Percentiles rank a stretch among this genome's conserved stretches.
These are phyloP conservation scores for Candida smagusa DNA, from an alignment of 1,139 yeast genomes.

Conservation along the genomic window DNA sequence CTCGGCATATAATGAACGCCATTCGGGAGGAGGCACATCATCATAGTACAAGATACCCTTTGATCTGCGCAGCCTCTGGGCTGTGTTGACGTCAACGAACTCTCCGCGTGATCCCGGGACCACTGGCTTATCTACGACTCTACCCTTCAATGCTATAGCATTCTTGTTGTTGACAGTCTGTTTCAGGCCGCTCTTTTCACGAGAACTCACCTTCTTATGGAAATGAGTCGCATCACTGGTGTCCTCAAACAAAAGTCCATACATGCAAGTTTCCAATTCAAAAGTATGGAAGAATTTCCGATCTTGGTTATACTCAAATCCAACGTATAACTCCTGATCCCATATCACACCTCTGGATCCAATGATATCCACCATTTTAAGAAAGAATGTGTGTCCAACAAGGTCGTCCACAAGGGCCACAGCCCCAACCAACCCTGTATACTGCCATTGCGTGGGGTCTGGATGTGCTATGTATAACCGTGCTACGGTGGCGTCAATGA, in stretches of 20 bases:
- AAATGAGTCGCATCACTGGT: conserved; percentile 85
- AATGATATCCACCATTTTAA: conserved; percentile 79
- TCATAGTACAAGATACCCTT: conserved; percentile 71
- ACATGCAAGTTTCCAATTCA: conserved; percentile 86
- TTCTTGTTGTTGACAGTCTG: conserved; percentile 82
- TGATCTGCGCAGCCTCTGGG: conserved; percentile 53
- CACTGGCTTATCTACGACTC: conserved; percentile 31
- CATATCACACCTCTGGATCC: conserved; percentile 87
- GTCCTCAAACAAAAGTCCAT: conserved; percentile 89
- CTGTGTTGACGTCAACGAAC: conserved; percentile 44
- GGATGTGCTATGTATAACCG: conserved; percentile 89
- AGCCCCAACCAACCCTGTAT: conserved; percentile 89
- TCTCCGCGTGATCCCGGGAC: conserved; percentile 77
- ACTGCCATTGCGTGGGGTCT: conserved; percentile 74
- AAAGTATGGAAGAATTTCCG: conserved; percentile 92
- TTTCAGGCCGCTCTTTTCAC: conserved; percentile 81
- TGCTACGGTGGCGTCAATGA: conserved; percentile 89
- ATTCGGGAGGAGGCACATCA: conserved; percentile 79
- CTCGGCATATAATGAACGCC: conserved; percentile 74
- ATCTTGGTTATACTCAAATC: conserved; percentile 88
- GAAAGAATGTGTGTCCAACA: conserved; percentile 90
- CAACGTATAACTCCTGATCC: conserved; percentile 93
- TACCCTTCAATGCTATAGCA: conserved; percentile 73
- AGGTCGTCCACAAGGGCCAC: conserved; percentile 82
- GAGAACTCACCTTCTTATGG: conserved; percentile 66